A percentile compares a stretch with the other conserved stretches of the same genome.
Conservation (phyloP, 2,329 filamentous ascomycete species). For the Colletotrichum karsti region DNA sequence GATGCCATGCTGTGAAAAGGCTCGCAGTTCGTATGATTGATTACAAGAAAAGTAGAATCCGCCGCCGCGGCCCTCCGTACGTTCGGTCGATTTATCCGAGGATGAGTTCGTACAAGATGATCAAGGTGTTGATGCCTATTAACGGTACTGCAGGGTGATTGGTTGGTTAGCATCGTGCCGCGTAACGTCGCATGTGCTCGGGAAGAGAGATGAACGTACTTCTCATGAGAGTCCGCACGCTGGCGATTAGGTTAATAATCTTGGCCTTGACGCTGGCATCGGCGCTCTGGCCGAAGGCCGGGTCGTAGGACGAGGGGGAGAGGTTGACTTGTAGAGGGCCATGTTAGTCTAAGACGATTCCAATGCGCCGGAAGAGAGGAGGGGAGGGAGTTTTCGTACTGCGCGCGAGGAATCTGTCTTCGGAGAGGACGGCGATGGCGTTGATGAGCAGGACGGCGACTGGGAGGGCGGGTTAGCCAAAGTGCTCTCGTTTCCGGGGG, state of each 20-base stretch:
- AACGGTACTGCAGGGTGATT: conserved; percentile 72
- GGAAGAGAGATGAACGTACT: conserved; percentile 69
- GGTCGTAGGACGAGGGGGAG: conserved; percentile 74
- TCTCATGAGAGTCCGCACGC: conserved; percentile 90
- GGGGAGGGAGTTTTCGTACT: conserved; percentile 48
- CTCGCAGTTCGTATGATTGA: not conserved
- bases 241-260: conserved; percentile 88
- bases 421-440: conserved; percentile 90
- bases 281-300: conserved; percentile 78
- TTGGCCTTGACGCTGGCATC: conserved; percentile 86
- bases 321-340: conserved; percentile 71
- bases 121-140: conserved; percentile 82
- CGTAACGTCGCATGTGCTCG: too few species aligned
- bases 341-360: not conserved
- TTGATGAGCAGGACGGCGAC: conserved; percentile 91
- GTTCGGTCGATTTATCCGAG: conserved; percentile 65
- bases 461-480: conserved; percentile 22
- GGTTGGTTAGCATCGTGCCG: not conserved
- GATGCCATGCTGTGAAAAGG: conserved; percentile 15
- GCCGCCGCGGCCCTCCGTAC: not conserved
- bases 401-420: conserved; percentile 88
- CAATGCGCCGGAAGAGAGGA: not conserved
- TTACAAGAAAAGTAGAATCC: not conserved
- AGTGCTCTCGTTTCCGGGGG: too few species aligned
- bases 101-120: conserved; percentile 84